Conservation (phyloP, 768 basidiomycete genomes). For the Macrolepiota albuminosa region DNA sequence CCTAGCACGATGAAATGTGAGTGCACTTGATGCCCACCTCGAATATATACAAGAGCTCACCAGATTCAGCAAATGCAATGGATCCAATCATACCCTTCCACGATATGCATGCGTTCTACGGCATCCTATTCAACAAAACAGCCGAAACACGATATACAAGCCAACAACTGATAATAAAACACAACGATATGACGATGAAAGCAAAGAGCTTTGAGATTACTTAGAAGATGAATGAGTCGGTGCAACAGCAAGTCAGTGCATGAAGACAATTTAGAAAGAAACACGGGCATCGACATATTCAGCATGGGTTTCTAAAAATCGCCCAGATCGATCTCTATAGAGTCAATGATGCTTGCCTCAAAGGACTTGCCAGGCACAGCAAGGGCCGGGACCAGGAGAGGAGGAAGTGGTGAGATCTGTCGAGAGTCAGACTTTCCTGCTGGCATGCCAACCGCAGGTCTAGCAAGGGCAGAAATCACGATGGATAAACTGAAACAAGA, state of each 20-base stretch:
- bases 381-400: no score
- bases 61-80: no score
- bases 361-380: no score
- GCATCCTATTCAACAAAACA: neutral
- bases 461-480: slow-evolving; percentile 20
- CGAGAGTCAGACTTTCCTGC: slow-evolving; percentile 20
- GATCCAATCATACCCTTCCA: no score
- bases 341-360: no score
- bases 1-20: neutral
- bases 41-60: neutral
- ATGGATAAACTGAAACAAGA: slow-evolving; percentile 6
- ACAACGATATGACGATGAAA: slow-evolving; percentile 7
- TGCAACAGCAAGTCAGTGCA: neutral
- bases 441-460: slow-evolving; percentile 33
- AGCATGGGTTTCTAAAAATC: slow-evolving; percentile 52
- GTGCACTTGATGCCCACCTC: neutral
- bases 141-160: neutral
- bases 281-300: neutral
- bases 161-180: slow-evolving; percentile 5
- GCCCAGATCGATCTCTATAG: slow-evolving; percentile 25
- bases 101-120: no score
- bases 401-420: slow-evolving; percentile 19
- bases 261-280: neutral
- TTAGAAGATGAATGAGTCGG: neutral
- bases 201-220: slow-evolving; percentile 1